Conservation (phyloP, 805 yeast genomes). For the Yamadazyma olivae region DNA sequence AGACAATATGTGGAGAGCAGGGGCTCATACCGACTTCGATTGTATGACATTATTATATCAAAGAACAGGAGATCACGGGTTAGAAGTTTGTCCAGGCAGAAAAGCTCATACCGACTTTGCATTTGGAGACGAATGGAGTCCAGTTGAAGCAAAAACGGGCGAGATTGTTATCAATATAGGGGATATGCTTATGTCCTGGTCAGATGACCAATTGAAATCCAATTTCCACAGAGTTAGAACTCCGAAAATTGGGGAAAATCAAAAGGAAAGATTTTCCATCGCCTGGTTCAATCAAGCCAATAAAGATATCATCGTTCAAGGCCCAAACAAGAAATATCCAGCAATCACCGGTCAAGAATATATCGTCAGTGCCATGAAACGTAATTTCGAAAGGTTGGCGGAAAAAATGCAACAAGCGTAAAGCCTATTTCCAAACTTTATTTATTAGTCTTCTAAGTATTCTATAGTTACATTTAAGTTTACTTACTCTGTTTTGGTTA, state of each 20-base stretch:
- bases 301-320: constrained; percentile 18
- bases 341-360: constrained; percentile 26
- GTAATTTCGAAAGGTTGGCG: constrained; percentile 16
- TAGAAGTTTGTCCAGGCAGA: constrained; percentile 35
- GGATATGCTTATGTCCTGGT: constrained; percentile 39
- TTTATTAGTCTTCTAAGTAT: too few species aligned
- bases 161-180: constrained; percentile 35
- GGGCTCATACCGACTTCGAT: constrained; percentile 37
- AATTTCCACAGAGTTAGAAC: constrained; percentile 33
- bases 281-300: constrained; percentile 36
- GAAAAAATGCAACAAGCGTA: too few species aligned
- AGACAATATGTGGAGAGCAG: constrained; percentile 31
- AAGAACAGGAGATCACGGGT: constrained; percentile 31
- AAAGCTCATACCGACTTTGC: constrained; percentile 32
- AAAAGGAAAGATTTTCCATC: constrained; percentile 25
- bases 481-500: too few species aligned
- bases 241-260: constrained; percentile 24
- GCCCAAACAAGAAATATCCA: constrained; percentile 13
- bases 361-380: constrained; percentile 31
- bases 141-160: constrained; percentile 29
- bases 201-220: constrained; percentile 26
- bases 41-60: constrained; percentile 31
- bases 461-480: too few species aligned
- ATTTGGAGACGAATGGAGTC: constrained; percentile 30
- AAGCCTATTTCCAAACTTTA: too few species aligned